Evolutionary conservation across 352 stramenopile species (phyloP), one percentile per base, ranked within the genome.

Genomic region (Blastocystis sp.): DNA sequence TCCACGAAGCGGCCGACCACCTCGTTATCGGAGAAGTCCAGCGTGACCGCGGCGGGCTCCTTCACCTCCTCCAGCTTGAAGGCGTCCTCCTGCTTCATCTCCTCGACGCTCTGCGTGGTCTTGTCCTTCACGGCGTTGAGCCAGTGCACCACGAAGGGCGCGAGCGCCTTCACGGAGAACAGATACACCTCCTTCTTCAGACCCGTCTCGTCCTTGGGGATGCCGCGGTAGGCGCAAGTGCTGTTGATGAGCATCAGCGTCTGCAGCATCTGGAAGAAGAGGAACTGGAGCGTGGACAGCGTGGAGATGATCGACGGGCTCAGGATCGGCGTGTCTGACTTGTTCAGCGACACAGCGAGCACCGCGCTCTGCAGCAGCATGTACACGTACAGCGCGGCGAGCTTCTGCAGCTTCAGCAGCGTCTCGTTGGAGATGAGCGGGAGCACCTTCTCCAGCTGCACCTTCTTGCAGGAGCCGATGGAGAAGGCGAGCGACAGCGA

Each of bases 1-100:
- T 84, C 74, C 19, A 68, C 60, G 21, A 68, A 40, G 24, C 74
- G 74, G 10, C 74, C 74, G 1, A 84, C 28, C 54, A 84, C 60
- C 19, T 28, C 34, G 40, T 84, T 84, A 48, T 84, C 74, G 19
- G 14, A 45, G 7, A 84, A 45, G 42, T 84, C 57, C 14, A 84
- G 74, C 11, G 74, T 59, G 34, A 84, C 74, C 6, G 7, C 21
- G 4, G 3, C 61, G 1, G 71, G 43, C 40, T 62, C 34, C 48
- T 2, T 38, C 1, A 57, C 17, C 17, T 38, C 34, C 48, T 10
- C 66, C 38, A 76, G 2, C 2, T 28, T 6, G 38, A 76, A 76
- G 0, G 38, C 40, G 48, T 84, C 74, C 57, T 81, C 70, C 17
- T n/a, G 42, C 21, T 63, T 28, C 21, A 84, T 63, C 7, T 84